phyloP scores from a whole-genome alignment of 1,284 basidiomycete species.

The Pisolithus thermaeus region DNA sequence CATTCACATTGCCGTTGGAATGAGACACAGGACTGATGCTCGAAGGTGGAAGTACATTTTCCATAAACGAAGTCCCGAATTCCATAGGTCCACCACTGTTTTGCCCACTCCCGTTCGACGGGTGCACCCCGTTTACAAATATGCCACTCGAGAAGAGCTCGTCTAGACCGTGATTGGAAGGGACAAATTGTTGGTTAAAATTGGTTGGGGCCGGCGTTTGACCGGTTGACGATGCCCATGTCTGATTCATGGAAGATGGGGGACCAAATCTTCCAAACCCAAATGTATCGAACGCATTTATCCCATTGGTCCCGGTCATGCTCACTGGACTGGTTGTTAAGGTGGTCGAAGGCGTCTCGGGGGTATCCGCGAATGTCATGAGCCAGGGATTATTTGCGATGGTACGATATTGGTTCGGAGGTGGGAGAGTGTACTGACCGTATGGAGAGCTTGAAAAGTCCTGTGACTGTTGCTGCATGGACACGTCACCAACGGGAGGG shows the following conservation, averaged over 20 bases:
- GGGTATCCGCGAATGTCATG: conserved; percentile 70
- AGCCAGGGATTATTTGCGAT: conserved; percentile 74
- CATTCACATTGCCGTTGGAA: conserved; percentile 26
- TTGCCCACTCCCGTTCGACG: neutral
- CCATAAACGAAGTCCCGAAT: conserved; percentile 37
- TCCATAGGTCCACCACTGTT: conserved; percentile 32
- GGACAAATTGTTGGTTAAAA: neutral
- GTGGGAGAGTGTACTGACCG: conserved; percentile 32
- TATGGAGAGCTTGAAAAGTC: conserved; percentile 46
- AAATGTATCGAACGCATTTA: conserved; percentile 19
- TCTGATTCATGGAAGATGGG: neutral
- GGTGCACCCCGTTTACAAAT: neutral
- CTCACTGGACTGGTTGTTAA: conserved; percentile 19
- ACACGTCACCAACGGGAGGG: conserved; percentile 26
- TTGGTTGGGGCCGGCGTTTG: neutral
- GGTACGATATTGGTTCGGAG: conserved; percentile 55
- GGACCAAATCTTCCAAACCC: conserved; percentile 7
- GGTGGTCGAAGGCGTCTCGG: conserved; percentile 34
- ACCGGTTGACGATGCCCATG: neutral
- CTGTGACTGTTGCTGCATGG: conserved; percentile 39
- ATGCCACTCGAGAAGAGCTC: neutral
- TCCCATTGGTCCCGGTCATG: conserved; percentile 11
- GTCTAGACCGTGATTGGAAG: neutral
- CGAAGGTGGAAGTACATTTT: conserved; percentile 36
- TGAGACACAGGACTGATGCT: conserved; percentile 50